Evolutionary conservation across 768 basidiomycete species (phyloP).

Genomic region (Auriscalpium vulgare): DNA sequence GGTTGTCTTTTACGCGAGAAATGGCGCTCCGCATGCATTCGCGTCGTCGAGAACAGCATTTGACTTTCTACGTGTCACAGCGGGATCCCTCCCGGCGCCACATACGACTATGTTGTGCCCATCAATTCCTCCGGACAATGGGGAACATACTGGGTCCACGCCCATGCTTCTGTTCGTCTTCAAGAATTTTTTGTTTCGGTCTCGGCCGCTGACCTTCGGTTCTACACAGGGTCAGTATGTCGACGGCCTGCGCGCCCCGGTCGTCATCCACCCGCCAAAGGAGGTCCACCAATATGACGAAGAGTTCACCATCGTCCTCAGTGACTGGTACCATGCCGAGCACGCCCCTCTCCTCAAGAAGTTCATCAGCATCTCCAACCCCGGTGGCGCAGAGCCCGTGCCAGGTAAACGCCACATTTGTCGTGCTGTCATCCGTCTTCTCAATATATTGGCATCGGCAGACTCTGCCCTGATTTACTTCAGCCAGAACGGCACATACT

Average conservation of each 20-base stretch:
- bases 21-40: background rate
- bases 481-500: constrained; percentile 64
- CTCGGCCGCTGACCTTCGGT: background rate
- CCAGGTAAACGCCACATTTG: constrained; percentile 43
- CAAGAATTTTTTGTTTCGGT: background rate
- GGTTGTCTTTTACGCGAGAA: background rate
- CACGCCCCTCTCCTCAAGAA: constrained; percentile 51
- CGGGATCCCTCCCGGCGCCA: constrained; percentile 67
- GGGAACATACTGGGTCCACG: constrained; percentile 81
- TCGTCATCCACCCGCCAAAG: constrained; percentile 63
- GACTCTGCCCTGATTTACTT: constrained; percentile 83
- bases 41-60: background rate
- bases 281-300: constrained; percentile 77
- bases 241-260: constrained; percentile 85
- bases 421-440: background rate
- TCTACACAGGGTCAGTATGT: constrained; percentile 71
- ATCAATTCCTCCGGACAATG: constrained; percentile 59
- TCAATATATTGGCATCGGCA: constrained; percentile 20
- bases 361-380: constrained; percentile 69
- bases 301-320: constrained; percentile 79
- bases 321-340: constrained; percentile 90
- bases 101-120: constrained; percentile 70
- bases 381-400: constrained; percentile 80
- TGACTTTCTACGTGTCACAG: constrained; percentile 26
- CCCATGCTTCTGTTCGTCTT: constrained; percentile 45